Percentiles rank a stretch among this genome's conserved stretches.
phyloP scores from a whole-genome alignment of 1,284 basidiomycete species.

The Austropuccinia psidii region DNA sequence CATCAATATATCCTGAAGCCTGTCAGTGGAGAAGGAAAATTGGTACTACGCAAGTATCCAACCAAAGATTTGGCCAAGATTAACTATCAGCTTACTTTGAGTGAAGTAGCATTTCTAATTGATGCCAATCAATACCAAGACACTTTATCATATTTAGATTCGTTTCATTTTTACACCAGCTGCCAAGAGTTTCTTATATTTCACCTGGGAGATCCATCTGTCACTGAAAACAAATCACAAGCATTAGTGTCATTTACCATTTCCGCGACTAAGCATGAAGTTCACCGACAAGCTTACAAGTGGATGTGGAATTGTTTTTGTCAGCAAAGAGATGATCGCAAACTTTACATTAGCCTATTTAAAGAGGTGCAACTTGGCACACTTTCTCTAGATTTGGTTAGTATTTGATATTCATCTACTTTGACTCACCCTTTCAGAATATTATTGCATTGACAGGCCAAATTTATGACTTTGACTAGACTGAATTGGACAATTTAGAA shows the following conservation, averaged over 20 bases:
- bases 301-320: slow-evolving; percentile 93
- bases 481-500: slow-evolving; percentile 64
- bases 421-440: slow-evolving; percentile 40
- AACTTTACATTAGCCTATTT: slow-evolving; percentile 74
- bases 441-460: no score
- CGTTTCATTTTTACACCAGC: slow-evolving; percentile 93
- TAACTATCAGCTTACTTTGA: slow-evolving; percentile 81
- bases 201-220: slow-evolving; percentile 57
- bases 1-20: slow-evolving; percentile 97
- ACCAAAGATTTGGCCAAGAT: slow-evolving; percentile 70
- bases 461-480: no score
- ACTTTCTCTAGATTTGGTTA: background rate
- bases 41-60: slow-evolving; percentile 73
- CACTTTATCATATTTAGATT: slow-evolving; percentile 83
- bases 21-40: slow-evolving; percentile 85
- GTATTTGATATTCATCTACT: no score
- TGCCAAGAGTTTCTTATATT: slow-evolving; percentile 76
- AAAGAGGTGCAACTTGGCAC: slow-evolving; percentile 51
- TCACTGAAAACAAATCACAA: slow-evolving; percentile 60
- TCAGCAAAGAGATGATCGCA: slow-evolving; percentile 77
- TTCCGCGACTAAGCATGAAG: slow-evolving; percentile 71
- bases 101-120: slow-evolving; percentile 86
- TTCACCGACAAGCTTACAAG: slow-evolving; percentile 71
- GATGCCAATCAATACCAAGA: slow-evolving; percentile 96
- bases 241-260: slow-evolving; percentile 75